Base-by-base conservation (phyloP, 495 filamentous ascomycete species). In the Cercophora samala region DNA sequence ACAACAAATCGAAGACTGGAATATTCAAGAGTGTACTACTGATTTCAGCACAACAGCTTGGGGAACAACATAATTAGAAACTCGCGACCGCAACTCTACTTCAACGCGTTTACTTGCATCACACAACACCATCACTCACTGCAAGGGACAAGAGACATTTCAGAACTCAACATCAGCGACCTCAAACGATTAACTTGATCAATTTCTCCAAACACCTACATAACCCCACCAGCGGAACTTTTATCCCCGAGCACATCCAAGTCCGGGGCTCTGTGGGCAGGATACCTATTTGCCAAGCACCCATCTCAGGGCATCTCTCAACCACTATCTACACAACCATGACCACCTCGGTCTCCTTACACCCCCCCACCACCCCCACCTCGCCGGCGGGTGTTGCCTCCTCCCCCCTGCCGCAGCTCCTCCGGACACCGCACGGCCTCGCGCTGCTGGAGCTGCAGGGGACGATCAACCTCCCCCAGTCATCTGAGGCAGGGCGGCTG, bases 361-460 rank as follows among this genome's bases (percentile, higher is more conserved):
- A 11, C 11, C n/a, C 53, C 53, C 22, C 2, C 18, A 19, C 53
- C 53, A 21, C 53, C 53, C 53, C 18, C 52, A 4, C 3, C 19
- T 54, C 52, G 4, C 19, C 52, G 4, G 4, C 52, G 4, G 4
- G 8, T 4, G 9, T 17, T 13, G 9, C 21, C 53, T 1, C 18
- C 15, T 56, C 53, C 88, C 75, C 91, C 1, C 86, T 97, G n/a
- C 93, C 93, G 8, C 77, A 83, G 3, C 81, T 97, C 68, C 87
- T 97, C n/a, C 91, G 92, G 69, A 97, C 93, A 4, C 93, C 93
- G 25, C 77, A 83, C 4, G 89, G 89, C 60, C 81, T 89, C 42
- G 93, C 92, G n/a, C 79, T 97, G 55, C 83, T 97, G 66, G 93
- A 97, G 77, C 85, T 97, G 19, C 93, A 97, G 80, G 93, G 91